These are phyloP conservation scores for Agastache rugosa DNA, from an alignment of 257 asterid species.

Conservation along the genomic window DNA sequence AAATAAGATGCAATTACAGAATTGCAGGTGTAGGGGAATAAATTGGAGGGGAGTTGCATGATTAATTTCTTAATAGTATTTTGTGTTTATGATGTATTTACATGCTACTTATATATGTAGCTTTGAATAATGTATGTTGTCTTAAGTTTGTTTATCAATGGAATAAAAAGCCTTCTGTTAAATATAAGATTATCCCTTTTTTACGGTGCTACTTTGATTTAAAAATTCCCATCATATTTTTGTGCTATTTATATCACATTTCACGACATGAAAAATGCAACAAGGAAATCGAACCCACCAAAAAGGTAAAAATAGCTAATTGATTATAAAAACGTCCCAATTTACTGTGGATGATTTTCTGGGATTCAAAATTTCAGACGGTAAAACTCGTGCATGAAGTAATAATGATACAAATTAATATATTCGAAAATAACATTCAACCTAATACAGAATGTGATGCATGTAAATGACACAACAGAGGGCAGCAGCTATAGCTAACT, in stretches of 20 bases:
- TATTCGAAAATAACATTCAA: not conserved
- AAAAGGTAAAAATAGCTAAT: no score
- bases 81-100: not conserved
- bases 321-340: no score
- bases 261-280: not conserved
- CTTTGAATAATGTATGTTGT: constrained; percentile 11
- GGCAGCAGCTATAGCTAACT: not conserved
- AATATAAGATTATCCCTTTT: not conserved
- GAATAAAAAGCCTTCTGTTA: not conserved
- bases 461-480: not conserved
- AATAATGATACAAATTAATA: not conserved
- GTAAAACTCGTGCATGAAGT: no score
- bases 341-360: not conserved
- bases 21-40: constrained; percentile 19
- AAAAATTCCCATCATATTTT: not conserved
- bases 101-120: not conserved
- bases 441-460: not conserved
- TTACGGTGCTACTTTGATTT: not conserved
- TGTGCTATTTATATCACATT: not conserved
- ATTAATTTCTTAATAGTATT: not conserved
- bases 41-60: not conserved
- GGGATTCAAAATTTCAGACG: not conserved
- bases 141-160: not conserved
- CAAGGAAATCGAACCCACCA: no score
- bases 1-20: not conserved